A percentile compares a stretch with the other conserved stretches of the same genome.
Conservation (phyloP, 257 asterid genomes). For the Hygrophila difformis region DNA sequence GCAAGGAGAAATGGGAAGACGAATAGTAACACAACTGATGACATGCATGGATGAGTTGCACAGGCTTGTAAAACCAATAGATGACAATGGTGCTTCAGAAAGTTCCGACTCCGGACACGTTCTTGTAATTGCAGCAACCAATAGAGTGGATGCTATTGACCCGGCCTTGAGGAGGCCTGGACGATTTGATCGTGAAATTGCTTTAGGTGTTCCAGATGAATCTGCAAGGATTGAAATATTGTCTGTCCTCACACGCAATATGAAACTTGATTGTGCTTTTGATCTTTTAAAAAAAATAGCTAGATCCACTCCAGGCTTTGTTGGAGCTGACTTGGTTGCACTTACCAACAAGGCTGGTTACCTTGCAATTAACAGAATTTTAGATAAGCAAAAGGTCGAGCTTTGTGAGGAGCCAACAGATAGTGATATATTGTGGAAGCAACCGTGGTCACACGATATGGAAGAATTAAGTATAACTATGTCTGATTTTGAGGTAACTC, state of each 20-base stretch:
- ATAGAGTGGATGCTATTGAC: constrained; percentile 81
- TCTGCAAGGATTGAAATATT: constrained; percentile 62
- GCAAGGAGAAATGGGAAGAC: constrained; percentile 79
- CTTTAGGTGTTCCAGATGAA: constrained; percentile 77
- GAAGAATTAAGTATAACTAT: constrained; percentile 47
- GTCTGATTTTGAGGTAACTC: constrained; percentile 93
- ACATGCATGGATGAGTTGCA: constrained; percentile 82
- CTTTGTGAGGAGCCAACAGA: constrained; percentile 20
- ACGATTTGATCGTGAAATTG: constrained; percentile 80
- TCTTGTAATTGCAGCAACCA: constrained; percentile 86
- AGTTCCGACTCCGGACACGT: constrained; percentile 34
- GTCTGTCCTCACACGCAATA: constrained; percentile 43
- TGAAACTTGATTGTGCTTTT: constrained; percentile 70
- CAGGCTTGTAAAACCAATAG: no score
- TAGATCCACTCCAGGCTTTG: constrained; percentile 77
- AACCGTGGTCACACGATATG: constrained; percentile 55
- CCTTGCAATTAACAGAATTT: constrained; percentile 76
- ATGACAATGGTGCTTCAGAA: constrained; percentile 22
- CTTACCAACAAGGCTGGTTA: constrained; percentile 71
- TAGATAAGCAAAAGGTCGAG: constrained; percentile 36
- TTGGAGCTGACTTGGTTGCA: constrained; percentile 85
- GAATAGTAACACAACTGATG: constrained; percentile 81
- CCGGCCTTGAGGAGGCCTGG: constrained; percentile 93
- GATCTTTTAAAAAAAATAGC: constrained; percentile 79
- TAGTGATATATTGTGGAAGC: constrained; percentile 59